phyloP scores from a whole-genome alignment of 2,329 filamentous ascomycete genomes.

The Aspergillus unguis region DNA sequence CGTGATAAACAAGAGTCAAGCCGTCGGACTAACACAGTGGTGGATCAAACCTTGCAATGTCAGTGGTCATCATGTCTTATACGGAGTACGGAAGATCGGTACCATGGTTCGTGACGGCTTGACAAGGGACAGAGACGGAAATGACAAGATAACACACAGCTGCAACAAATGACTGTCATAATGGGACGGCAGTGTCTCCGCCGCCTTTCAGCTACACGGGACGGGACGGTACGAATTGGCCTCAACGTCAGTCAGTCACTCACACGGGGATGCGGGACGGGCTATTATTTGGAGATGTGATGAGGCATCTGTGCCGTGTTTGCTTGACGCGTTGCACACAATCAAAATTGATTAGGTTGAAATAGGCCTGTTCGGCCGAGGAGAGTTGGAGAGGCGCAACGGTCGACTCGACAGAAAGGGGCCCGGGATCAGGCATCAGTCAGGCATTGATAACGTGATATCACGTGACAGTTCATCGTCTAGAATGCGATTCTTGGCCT shows the following conservation, averaged over 20 bases:
- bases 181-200: not conserved
- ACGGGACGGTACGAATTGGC: constrained; percentile 10
- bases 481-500: no score
- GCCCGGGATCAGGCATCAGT: not conserved
- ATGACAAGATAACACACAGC: constrained; percentile 1
- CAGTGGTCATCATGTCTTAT: not conserved
- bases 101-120: constrained; percentile 1
- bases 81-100: not conserved
- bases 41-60: not conserved
- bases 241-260: not conserved
- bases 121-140: not conserved
- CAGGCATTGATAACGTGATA: not conserved
- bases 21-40: not conserved
- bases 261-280: not conserved
- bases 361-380: not conserved
- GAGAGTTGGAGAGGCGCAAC: not conserved
- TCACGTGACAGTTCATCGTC: not conserved
- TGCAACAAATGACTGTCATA: constrained; percentile 4
- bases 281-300: not conserved
- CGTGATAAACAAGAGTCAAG: not conserved
- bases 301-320: constrained; percentile 5
- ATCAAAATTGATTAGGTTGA: constrained; percentile 2
- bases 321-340: not conserved
- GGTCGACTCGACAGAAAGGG: not conserved
- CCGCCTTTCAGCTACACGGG: not conserved